Evolutionary conservation across 2,329 filamentous ascomycete genomes (phyloP), one percentile per base, ranked within the genome.

Genomic region (Xylariaceae sp.): DNA sequence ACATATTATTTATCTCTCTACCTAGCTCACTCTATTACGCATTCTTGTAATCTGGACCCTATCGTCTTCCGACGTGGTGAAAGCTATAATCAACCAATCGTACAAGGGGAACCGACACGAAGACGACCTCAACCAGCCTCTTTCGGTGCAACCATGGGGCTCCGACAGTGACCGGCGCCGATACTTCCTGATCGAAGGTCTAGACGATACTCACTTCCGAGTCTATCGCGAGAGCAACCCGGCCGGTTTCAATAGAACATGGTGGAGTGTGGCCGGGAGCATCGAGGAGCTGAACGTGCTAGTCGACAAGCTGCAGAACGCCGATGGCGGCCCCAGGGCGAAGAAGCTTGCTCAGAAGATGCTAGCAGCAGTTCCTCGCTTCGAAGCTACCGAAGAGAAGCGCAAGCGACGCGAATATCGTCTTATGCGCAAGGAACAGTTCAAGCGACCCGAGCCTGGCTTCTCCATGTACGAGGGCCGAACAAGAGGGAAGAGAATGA

Each of bases 381-480:
- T 99, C 65, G 93, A 98, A 73, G 91, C 89, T 37, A 93, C 91
- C 4, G 93, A 98, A 75, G 92, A 96, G 90, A 98, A 97, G 83
- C 90, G 95, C 52, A 91, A 88, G 74, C 89, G 93, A 44, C 89
- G 95, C 55, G 95, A 99, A 68, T 98, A 99, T 69, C 88, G 95
- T 16, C 85, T 91, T 70, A 82, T 86, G 66, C 90, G 91, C 61
- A 93, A 93, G 70, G 90, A 93, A 59, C 88, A 90, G 56, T 98
- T 98, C 75, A 84, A 89, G 63, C 86, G 92, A 4, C 91, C 92
- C 5, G 93, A 96, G 65, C 88, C 89, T 9, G 92, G 92, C 3
- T 96, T 93, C 71, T 97, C 93, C 1, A 80, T 96, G 55, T 99
- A 99, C 72, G 95, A 99, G 77, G 95, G 95, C 48, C 90, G 95